Evolutionary conservation across 768 basidiomycete species (phyloP).

Genomic region (Hypholoma sublateritium): DNA sequence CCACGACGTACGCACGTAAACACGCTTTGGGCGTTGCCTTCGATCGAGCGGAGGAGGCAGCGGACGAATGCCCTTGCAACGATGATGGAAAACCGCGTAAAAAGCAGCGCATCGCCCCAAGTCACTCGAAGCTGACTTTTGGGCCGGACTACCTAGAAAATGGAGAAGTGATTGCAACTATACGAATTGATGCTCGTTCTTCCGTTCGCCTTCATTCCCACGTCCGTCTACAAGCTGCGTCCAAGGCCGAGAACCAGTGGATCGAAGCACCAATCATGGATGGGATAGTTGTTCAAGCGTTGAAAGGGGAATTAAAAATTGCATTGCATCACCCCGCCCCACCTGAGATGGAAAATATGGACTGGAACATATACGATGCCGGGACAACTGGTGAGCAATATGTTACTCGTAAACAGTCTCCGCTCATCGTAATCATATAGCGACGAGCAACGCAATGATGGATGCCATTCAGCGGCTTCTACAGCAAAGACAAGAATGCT

Average conservation of each 20-base stretch:
- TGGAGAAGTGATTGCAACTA: conserved; percentile 44
- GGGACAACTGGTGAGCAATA: conserved; percentile 50
- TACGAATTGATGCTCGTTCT: conserved; percentile 53
- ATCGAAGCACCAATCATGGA: conserved; percentile 49
- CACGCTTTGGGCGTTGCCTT: conserved; percentile 58
- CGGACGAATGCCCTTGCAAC: conserved; percentile 65
- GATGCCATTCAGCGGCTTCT: conserved; percentile 55
- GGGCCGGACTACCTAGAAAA: conserved; percentile 31
- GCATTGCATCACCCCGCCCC: conserved; percentile 57
- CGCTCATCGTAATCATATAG: conserved; percentile 25
- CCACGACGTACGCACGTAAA: conserved; percentile 48
- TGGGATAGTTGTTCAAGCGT: conserved; percentile 55
- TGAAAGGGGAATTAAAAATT: conserved; percentile 54
- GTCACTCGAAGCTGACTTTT: conserved; percentile 37
- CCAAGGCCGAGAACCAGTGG: conserved; percentile 51
- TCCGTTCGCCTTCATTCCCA: conserved; percentile 62
- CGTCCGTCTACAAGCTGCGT: conserved; percentile 59
- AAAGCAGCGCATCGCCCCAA: conserved; percentile 42
- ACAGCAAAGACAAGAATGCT: conserved; percentile 41
- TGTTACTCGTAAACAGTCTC: not conserved
- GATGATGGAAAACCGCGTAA: conserved; percentile 52
- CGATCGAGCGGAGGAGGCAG: conserved; percentile 67
- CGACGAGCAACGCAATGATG: conserved; percentile 65
- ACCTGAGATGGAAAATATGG: conserved; percentile 57
- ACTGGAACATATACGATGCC: conserved; percentile 66